These are phyloP conservation scores for Solanum ossicruentum DNA, from an alignment of 257 asterid genomes.

Conservation along the genomic window DNA sequence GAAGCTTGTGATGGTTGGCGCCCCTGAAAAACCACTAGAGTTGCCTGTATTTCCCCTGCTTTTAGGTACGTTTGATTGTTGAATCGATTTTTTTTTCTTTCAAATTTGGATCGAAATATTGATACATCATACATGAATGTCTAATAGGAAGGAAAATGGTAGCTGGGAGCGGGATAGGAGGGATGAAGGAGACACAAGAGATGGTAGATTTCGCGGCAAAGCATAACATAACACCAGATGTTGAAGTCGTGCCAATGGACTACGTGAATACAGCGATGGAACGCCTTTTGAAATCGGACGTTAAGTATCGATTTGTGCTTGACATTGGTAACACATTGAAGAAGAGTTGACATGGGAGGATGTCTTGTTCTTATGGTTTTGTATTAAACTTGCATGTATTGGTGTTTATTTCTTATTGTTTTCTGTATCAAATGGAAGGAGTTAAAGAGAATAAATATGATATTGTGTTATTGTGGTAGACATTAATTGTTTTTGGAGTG, in stretches of 20 bases:
- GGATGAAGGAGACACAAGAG: slow-evolving; percentile 24
- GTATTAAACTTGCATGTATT: background rate
- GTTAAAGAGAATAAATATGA: background rate
- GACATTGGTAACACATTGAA: slow-evolving; percentile 14
- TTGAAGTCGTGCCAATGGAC: slow-evolving; percentile 15
- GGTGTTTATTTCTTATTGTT: background rate
- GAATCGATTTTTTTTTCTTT: no score
- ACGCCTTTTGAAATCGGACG: slow-evolving; percentile 13
- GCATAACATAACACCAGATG: slow-evolving; percentile 12
- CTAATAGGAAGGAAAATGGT: no score
- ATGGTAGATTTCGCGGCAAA: slow-evolving; percentile 16
- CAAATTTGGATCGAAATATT: no score
- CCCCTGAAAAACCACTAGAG: slow-evolving; percentile 43
- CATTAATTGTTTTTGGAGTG: no score
- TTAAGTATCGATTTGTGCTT: slow-evolving; percentile 20
- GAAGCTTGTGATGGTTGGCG: slow-evolving; percentile 54
- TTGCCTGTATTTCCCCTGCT: slow-evolving; percentile 30
- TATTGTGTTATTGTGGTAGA: no score
- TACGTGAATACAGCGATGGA: slow-evolving; percentile 18
- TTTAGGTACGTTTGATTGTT: slow-evolving; percentile 25
- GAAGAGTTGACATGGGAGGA: background rate
- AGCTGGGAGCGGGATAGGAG: slow-evolving; percentile 14
- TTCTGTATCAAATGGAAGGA: background rate
- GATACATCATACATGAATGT: no score
- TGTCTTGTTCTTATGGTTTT: background rate